A percentile compares a stretch with the other conserved stretches of the same genome.
Conservation (phyloP, 2,329 filamentous ascomycete species). For the Calonectria fujianensis region DNA sequence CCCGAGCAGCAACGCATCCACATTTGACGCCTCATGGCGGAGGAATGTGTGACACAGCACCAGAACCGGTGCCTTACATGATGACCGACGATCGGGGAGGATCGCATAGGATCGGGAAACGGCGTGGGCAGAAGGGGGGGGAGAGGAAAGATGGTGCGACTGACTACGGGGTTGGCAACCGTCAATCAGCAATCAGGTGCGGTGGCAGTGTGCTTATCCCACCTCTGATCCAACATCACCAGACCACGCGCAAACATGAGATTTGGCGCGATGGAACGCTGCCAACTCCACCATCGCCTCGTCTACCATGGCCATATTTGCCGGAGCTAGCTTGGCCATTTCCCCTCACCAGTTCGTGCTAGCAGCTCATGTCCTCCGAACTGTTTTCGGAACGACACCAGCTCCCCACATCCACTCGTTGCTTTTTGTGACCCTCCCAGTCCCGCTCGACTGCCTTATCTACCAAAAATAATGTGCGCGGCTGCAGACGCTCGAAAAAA, state of each 20-base stretch:
- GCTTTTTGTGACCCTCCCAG: constrained; percentile 22
- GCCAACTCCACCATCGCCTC: constrained; percentile 17
- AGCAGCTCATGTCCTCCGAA: constrained; percentile 24
- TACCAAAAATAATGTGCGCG: neutral
- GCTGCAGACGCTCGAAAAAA: neutral
- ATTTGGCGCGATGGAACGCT: constrained; percentile 38
- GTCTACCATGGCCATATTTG: constrained; percentile 11
- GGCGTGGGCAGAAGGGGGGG: constrained; percentile 1
- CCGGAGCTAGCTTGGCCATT: constrained; percentile 5
- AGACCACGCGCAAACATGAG: constrained; percentile 34
- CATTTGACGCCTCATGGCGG: constrained; percentile 22
- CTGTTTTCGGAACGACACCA: constrained; percentile 26
- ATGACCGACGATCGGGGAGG: constrained; percentile 33
- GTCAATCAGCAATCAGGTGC: constrained; percentile 6
- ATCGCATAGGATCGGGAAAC: constrained; percentile 23
- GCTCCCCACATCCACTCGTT: constrained; percentile 21
- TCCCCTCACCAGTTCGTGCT: constrained; percentile 29
- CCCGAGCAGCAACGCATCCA: constrained; percentile 10
- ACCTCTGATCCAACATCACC: constrained; percentile 36
- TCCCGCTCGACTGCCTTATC: constrained; percentile 21
- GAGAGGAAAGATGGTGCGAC: constrained; percentile 15
- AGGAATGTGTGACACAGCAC: constrained; percentile 21
- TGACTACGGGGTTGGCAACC: neutral
- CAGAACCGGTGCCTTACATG: constrained; percentile 51
- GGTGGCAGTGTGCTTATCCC: constrained; percentile 37